A percentile compares a stretch with the other conserved stretches of the same genome.
Conservation (phyloP, 305 asterid species). For the Nicotiana rustica region DNA sequence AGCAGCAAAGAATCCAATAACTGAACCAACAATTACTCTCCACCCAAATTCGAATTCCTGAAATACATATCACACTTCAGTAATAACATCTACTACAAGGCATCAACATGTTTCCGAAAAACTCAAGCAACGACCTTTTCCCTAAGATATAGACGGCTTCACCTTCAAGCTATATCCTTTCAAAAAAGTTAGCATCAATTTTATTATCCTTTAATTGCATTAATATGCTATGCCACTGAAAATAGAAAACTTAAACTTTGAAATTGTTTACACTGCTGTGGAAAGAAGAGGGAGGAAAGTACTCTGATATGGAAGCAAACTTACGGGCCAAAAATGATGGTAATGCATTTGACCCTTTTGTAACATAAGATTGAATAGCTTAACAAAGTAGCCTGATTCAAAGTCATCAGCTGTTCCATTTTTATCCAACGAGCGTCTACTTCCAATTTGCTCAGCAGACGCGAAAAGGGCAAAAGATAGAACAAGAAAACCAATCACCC, state of each 20-base stretch:
- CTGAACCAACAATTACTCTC: slow-evolving; percentile 60
- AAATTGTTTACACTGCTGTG: background rate
- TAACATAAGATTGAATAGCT: slow-evolving; percentile 46
- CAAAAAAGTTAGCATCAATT: background rate
- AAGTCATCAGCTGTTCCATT: slow-evolving; percentile 41
- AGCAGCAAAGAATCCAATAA: slow-evolving; percentile 76
- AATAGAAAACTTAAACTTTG: background rate
- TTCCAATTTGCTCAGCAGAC: slow-evolving; percentile 50
- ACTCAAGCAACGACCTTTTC: background rate
- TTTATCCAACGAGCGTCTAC: slow-evolving; percentile 39
- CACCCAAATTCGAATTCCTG: slow-evolving; percentile 70
- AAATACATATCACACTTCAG: slow-evolving; percentile 17
- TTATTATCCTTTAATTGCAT: background rate
- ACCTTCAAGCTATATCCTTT: background rate
- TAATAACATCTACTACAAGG: background rate
- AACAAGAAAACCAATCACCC: slow-evolving; percentile 35
- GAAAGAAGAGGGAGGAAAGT: background rate
- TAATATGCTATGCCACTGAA: background rate
- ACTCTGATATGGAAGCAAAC: slow-evolving; percentile 32
- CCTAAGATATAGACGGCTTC: background rate
- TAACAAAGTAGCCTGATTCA: slow-evolving; percentile 45
- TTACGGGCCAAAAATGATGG: slow-evolving; percentile 71
- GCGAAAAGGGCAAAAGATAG: slow-evolving; percentile 45
- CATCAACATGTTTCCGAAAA: background rate
- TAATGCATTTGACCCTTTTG: slow-evolving; percentile 41